phyloP scores from a whole-genome alignment of 176 grass and related monocot genomes.

The Canna indica region DNA sequence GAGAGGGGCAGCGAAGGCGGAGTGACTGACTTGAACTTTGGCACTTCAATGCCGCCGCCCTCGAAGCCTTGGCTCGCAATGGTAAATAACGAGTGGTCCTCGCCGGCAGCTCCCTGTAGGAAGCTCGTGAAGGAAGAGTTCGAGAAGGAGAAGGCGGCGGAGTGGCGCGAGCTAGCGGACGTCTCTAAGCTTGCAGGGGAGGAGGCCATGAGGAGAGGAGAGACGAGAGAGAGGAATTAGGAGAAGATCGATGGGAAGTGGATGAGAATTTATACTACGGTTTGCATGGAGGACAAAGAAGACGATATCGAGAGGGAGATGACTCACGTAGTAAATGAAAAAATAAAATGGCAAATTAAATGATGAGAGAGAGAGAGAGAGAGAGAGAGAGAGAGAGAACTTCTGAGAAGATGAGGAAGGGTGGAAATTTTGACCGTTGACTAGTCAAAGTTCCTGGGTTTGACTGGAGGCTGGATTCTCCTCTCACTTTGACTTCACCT shows the following conservation, averaged over 20 bases:
- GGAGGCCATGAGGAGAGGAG: constrained; percentile 30
- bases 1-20: constrained; percentile 83
- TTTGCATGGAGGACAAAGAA: too few species aligned
- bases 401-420: too few species aligned
- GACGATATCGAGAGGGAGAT: too few species aligned
- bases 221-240: background rate
- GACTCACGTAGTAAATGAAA: too few species aligned
- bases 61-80: constrained; percentile 19
- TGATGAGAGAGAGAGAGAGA: too few species aligned
- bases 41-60: constrained; percentile 36
- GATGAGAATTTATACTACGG: too few species aligned
- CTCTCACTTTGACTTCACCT: too few species aligned
- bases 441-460: too few species aligned
- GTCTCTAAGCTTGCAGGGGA: constrained; percentile 41
- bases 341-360: too few species aligned
- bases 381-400: too few species aligned
- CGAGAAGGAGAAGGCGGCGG: constrained; percentile 37
- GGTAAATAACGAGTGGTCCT: background rate
- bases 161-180: constrained; percentile 3
- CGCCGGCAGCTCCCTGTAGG: constrained; percentile 33
- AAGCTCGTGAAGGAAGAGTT: constrained; percentile 65
- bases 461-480: too few species aligned
- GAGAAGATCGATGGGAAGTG: background rate
- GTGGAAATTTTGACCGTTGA: too few species aligned
- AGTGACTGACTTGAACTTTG: constrained; percentile 87